Base-by-base conservation (phyloP, 352 stramenopile species). In the Globisporangium paddicum region DNA sequence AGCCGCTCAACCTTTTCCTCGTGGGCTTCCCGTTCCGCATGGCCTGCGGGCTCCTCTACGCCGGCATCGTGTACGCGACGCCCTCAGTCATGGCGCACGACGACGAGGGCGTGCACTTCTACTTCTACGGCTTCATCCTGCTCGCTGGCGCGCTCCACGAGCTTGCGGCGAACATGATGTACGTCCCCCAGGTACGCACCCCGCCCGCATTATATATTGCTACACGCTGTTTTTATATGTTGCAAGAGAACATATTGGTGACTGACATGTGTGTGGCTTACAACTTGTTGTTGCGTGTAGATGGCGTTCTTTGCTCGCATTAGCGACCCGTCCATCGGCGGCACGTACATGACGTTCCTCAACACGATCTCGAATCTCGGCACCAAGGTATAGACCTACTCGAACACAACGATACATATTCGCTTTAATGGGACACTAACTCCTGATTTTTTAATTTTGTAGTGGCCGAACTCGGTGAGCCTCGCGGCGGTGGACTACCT, bases 341-440 rank as follows among this genome's bases (percentile, higher is more conserved):
- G 97, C 52, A 98, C 90, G 19, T 99, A 99, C 83, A 99, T 99
- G 97, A 99, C 97, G 32, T 93, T 99, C 53, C 83, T 99, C 45
- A 99, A 99, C 71, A 99, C 97, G 5, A 89, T 99, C 64, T 93
- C 94, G 42, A 99, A 99, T 75, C 67, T 99, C 16, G 97, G 97
- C 44, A 93, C 86, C 54, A 99, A 98, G 60, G 77, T 87, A 71
- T 35, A n/a, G n/a, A 41, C 3, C 0, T 6, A 23, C 1, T 7
- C 11, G 16, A 42, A 34, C 7, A 25, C 10, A 5, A 13, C 10
- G 13, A 18, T 32, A 4, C 3, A 49, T 10, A 19, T 40, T 7
- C 18, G 5, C 7, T 40, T 26, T 34, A 14, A 32, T 10, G 16
- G 23, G 11, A 23, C n/a, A 32, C 19, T 52, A 26, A 25, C 13